A percentile compares a stretch with the other conserved stretches of the same genome.
Evolutionary conservation across 1,284 basidiomycete genomes (phyloP).

Genomic region (Fomitiporia mediterranea): DNA sequence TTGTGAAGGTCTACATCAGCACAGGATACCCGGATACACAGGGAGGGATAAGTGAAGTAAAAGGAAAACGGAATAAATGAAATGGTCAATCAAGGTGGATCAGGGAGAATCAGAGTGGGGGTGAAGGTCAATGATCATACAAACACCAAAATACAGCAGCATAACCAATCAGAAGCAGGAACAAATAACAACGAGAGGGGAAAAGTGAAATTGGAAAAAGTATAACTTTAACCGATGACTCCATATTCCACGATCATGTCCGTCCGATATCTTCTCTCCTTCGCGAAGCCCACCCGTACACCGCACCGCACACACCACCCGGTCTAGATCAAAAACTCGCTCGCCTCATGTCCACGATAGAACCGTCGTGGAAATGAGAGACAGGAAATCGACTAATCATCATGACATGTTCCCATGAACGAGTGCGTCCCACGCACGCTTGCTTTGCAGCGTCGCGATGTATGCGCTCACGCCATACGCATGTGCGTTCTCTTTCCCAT

Average conservation of each 20-base stretch:
- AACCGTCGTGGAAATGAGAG: too few species aligned
- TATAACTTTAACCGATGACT: too few species aligned
- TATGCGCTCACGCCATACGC: constrained; percentile 33
- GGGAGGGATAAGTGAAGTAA: background rate
- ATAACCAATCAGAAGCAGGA: too few species aligned
- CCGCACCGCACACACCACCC: too few species aligned
- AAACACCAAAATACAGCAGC: background rate
- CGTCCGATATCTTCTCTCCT: too few species aligned
- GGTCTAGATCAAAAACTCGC: too few species aligned
- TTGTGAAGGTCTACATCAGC: background rate
- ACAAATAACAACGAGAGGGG: too few species aligned
- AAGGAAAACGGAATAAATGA: background rate
- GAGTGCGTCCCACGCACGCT: constrained; percentile 49
- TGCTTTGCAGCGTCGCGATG: constrained; percentile 41
- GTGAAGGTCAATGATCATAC: background rate
- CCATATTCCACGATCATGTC: too few species aligned
- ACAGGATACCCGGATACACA: background rate
- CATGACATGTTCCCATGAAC: constrained; percentile 32
- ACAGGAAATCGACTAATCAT: too few species aligned
- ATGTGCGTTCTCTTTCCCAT: background rate
- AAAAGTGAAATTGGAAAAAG: background rate
- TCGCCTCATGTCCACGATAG: too few species aligned
- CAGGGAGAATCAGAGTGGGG: background rate
- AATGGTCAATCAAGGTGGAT: background rate
- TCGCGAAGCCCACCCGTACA: too few species aligned